These are phyloP conservation scores for Cyberlindnera bimundalis DNA, from an alignment of 805 yeast genomes.

Conservation along the genomic window DNA sequence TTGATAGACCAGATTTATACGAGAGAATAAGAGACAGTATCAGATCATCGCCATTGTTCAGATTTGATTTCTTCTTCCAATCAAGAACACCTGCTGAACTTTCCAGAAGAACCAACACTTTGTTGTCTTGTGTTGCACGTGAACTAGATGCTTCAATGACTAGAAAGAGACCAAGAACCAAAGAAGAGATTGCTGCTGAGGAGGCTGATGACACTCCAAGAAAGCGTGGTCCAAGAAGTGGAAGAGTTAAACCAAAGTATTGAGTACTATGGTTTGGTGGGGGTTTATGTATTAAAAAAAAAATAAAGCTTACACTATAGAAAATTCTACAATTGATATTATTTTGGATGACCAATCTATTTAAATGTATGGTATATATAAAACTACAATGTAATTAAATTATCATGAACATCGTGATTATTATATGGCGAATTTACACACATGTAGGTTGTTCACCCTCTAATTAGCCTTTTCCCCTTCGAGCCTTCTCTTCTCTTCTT, in stretches of 20 bases:
- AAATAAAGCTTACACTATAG: no score
- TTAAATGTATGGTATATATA: no score
- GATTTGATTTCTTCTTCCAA: slow-evolving; percentile 84
- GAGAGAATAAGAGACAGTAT: slow-evolving; percentile 77
- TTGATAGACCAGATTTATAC: slow-evolving; percentile 73
- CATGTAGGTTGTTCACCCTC: neutral
- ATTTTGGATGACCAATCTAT: no score
- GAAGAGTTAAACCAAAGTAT: slow-evolving; percentile 15
- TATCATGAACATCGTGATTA: slow-evolving; percentile 1
- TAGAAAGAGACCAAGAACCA: slow-evolving; percentile 15
- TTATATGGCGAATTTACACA: neutral
- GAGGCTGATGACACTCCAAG: slow-evolving; percentile 14
- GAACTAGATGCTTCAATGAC: slow-evolving; percentile 38
- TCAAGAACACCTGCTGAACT: slow-evolving; percentile 76
- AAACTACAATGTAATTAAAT: no score
- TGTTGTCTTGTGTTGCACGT: slow-evolving; percentile 68
- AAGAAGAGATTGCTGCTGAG: slow-evolving; percentile 13
- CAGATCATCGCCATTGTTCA: slow-evolving; percentile 69
- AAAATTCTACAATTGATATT: no score
- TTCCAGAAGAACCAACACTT: slow-evolving; percentile 75
- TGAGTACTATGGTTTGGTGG: neutral
- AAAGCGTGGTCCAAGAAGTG: slow-evolving; percentile 20
- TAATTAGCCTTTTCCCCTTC: neutral
- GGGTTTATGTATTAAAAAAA: neutral
- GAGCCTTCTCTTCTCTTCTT: slow-evolving; percentile 6